Percentiles rank a stretch among this genome's conserved stretches.
Evolutionary conservation across 2,329 filamentous ascomycete species (phyloP).

Genomic region (Neopestalotiopsis sp.): DNA sequence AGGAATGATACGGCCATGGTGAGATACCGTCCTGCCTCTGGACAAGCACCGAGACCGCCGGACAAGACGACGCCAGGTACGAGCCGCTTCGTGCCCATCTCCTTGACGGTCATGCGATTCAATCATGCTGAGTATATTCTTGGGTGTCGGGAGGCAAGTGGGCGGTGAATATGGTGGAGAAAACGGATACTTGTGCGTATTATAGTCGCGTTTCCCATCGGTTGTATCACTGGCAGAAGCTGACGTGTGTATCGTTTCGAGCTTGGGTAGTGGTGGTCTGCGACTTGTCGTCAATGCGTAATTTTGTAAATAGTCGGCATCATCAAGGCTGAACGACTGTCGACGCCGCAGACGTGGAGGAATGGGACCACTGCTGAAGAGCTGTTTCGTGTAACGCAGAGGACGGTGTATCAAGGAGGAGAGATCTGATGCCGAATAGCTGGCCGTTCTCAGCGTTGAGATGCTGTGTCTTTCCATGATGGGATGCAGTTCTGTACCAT

Average conservation of each 20-base stretch:
- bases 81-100: neutral
- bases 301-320: conserved; percentile 25
- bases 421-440: conserved; percentile 34
- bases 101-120: neutral
- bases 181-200: conserved; percentile 4
- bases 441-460: conserved; percentile 37
- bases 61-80: conserved; percentile 10
- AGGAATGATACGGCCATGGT: neutral
- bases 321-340: conserved; percentile 41
- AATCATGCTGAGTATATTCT: neutral
- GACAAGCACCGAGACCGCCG: neutral
- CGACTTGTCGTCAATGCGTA: neutral
- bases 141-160: neutral
- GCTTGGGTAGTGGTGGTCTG: neutral
- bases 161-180: conserved; percentile 3
- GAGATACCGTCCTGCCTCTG: neutral
- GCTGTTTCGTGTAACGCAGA: neutral
- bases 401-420: conserved; percentile 33
- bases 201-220: neutral
- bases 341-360: conserved; percentile 32
- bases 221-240: neutral
- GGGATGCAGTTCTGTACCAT: conserved; percentile 44
- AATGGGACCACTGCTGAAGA: neutral
- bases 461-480: conserved; percentile 48
- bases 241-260: neutral